Conservation (phyloP, 305 asterid species). For the Fraxinus platypoda region DNA sequence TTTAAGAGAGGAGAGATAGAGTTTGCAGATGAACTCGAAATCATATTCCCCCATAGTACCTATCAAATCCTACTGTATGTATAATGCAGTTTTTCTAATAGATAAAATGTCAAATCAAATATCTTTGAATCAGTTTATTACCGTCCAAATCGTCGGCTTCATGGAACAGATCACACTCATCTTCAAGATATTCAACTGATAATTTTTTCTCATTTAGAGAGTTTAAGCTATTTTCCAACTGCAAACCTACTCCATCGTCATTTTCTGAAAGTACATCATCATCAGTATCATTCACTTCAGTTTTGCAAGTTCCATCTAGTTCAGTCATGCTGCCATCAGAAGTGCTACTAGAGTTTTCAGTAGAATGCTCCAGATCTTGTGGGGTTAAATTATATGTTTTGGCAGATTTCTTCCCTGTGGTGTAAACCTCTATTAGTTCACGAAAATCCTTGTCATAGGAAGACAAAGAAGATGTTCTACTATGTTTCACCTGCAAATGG, state of each 20-base stretch:
- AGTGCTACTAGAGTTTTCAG: conserved; percentile 22
- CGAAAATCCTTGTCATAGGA: conserved; percentile 61
- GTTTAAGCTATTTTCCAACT: conserved; percentile 23
- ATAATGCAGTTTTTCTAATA: not conserved
- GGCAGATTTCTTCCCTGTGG: conserved; percentile 33
- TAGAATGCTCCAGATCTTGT: conserved; percentile 33
- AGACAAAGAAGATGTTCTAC: conserved; percentile 53
- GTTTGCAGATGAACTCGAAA: not conserved
- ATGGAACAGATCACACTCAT: conserved; percentile 51
- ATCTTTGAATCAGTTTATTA: conserved; percentile 27
- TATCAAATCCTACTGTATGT: not conserved
- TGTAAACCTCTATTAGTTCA: conserved; percentile 44
- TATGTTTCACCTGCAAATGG: conserved; percentile 59
- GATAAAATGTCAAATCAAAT: conserved; percentile 12
- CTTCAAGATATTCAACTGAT: conserved; percentile 66
- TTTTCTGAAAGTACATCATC: conserved; percentile 38
- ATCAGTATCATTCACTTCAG: conserved; percentile 22
- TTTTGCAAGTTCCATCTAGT: conserved; percentile 21
- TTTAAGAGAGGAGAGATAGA: not conserved
- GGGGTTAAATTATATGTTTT: conserved; percentile 17
- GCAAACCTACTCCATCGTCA: conserved; percentile 33
- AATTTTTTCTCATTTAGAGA: conserved; percentile 42
- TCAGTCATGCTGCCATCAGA: conserved; percentile 31
- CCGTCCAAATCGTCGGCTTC: conserved; percentile 72
- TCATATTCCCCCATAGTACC: conserved; percentile 13